These are phyloP conservation scores for Mycena amicta DNA, from an alignment of 768 basidiomycete species.

Conservation along the genomic window DNA sequence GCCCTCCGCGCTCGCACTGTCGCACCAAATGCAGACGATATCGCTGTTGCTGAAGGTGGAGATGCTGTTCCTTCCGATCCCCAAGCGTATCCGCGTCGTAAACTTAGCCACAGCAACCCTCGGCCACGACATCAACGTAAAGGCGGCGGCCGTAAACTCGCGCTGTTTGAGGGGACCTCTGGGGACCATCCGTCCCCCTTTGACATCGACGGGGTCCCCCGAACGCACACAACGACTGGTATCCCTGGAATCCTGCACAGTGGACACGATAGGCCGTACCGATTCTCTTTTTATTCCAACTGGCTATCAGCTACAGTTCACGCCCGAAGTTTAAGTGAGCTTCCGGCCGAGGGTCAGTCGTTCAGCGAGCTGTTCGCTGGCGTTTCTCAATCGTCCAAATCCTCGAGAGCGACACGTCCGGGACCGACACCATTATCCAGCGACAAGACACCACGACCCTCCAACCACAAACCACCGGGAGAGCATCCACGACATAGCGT, in stretches of 20 bases:
- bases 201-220: conserved; percentile 7
- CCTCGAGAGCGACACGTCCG: conserved; percentile 15
- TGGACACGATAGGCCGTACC: conserved; percentile 86
- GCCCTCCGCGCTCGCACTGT: conserved; percentile 23
- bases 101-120: conserved; percentile 82
- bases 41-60: conserved; percentile 22
- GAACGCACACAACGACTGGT: conserved; percentile 18
- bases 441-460: conserved; percentile 11
- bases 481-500: conserved; percentile 11
- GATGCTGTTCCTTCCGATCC: conserved; percentile 30
- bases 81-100: conserved; percentile 85
- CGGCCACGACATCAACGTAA: conserved; percentile 62
- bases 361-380: conserved; percentile 90
- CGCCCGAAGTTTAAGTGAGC: conserved; percentile 87
- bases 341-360: conserved; percentile 90
- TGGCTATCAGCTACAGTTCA: conserved; percentile 91
- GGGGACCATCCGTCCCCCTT: conserved; percentile 54
- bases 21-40: conserved; percentile 19
- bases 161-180: conserved; percentile 74
- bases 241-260: conserved; percentile 41
- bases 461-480: conserved; percentile 9
- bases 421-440: conserved; percentile 11
- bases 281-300: conserved; percentile 99
- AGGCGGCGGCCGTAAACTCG: conserved; percentile 80
- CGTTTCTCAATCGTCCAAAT: conserved; percentile 27